Evolutionary conservation across 768 basidiomycete genomes (phyloP), one percentile per base, ranked within the genome.

Genomic region (Leccinum uliginosum): DNA sequence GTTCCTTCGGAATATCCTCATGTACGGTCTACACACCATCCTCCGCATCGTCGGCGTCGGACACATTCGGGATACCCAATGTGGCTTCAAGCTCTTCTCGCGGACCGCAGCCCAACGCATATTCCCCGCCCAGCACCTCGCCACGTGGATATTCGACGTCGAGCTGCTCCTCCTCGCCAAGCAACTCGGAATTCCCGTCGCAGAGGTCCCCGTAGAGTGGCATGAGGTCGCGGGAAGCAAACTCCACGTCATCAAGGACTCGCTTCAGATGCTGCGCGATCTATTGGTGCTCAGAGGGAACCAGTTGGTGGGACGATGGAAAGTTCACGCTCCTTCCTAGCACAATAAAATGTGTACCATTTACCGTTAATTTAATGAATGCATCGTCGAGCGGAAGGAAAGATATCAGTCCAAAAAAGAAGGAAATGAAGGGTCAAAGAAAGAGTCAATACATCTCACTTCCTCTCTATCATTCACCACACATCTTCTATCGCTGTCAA

Each of bases 131-230:
- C 87, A 96, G 66, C 94, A 91, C 65, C 86, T 96, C 27, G 77
- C 87, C 6, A 87, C 90, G 1, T 98, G 95, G 95, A 94, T 96
- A 70, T 98, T 98, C 65, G 95, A 98, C 72, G 94, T 97, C 56
- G 95, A 98, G 71, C 81, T 97, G 5, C 77, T 98, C 19, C 77
- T 97, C 10, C 79, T 95, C 38, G 92, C 94, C 9, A 87, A 91
- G 67, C 81, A 87, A 68, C 76, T 89, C 40, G 65, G 77, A 9
- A 87, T 97, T 56, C 90, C 93, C 2, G 87, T 94, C 2, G 79
- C 73, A 7, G 95, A 98, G 68, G 91, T 97, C 7, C 83, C 92
- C 0, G 86, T 98, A 27, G 83, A 86, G 61, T 98, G 95, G 95
- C 88, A 93, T 58, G 95, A 98, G 73, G 90, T 98, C 3, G 80